phyloP scores from a whole-genome alignment of 495 filamentous ascomycete species.

The Penicillium robsamsonii region DNA sequence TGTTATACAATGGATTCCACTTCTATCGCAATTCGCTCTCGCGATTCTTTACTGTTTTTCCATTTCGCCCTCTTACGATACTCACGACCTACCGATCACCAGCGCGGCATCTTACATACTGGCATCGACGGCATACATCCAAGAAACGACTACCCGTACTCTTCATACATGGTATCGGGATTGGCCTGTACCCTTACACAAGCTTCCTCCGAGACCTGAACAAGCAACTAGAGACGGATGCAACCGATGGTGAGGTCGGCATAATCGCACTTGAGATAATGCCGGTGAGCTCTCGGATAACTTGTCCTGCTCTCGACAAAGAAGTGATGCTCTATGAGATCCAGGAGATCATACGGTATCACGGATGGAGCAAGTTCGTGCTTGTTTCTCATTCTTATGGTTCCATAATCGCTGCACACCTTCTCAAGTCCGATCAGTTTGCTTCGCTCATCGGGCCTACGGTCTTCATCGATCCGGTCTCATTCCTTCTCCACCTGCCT shows the following conservation, averaged over 20 bases:
- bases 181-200: conserved; percentile 12
- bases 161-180: conserved; percentile 12
- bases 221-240: not conserved
- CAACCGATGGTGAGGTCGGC: not conserved
- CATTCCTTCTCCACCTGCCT: conserved; percentile 12
- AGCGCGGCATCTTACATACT: conserved; percentile 10
- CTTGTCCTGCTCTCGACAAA: conserved; percentile 3
- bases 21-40: no score
- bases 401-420: conserved; percentile 11
- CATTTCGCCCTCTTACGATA: no score
- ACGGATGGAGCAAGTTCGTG: conserved; percentile 6
- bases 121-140: conserved; percentile 13
- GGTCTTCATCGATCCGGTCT: conserved; percentile 6
- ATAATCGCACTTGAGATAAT: conserved; percentile 8
- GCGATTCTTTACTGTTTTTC: no score
- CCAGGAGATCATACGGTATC: not conserved
- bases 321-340: conserved; percentile 7
- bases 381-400: conserved; percentile 14
- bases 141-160: conserved; percentile 10
- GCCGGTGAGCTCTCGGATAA: conserved; percentile 5
- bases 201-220: conserved; percentile 7
- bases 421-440: conserved; percentile 8
- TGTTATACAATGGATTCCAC: no score
- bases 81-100: conserved; percentile 6
- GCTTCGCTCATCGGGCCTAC: not conserved